Conservation (phyloP, 805 yeast species). For the Lachancea mirantina region DNA sequence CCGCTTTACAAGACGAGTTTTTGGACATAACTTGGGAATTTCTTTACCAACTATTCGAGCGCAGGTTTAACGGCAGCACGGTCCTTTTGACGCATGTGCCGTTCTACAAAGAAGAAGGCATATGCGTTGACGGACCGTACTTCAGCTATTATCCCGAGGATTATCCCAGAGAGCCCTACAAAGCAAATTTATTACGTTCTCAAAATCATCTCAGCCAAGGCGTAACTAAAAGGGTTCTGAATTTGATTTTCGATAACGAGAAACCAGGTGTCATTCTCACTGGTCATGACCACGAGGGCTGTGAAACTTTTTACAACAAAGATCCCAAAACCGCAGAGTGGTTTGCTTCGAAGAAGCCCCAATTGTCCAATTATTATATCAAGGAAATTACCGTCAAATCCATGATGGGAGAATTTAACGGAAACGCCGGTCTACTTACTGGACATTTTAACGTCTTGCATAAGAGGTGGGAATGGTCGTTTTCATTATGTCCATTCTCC, state of each 20-base stretch:
- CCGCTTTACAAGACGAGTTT: constrained; percentile 71
- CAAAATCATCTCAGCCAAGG: constrained; percentile 78
- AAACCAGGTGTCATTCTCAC: constrained; percentile 77
- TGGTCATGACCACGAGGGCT: constrained; percentile 97
- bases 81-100: constrained; percentile 86
- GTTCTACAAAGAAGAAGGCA: constrained; percentile 69
- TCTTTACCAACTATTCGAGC: constrained; percentile 48
- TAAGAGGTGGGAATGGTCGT: constrained; percentile 57
- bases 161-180: constrained; percentile 54
- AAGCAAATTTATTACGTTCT: constrained; percentile 63
- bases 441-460: constrained; percentile 49
- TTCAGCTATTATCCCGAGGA: constrained; percentile 50
- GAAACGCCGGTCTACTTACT: constrained; percentile 78
- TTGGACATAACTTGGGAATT: constrained; percentile 65
- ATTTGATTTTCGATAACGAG: constrained; percentile 58
- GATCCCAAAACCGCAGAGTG: constrained; percentile 40
- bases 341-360: constrained; percentile 44
- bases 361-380: constrained; percentile 33
- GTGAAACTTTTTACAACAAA: constrained; percentile 59
- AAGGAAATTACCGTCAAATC: constrained; percentile 82
- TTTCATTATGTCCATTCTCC: constrained; percentile 68
- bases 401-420: constrained; percentile 95
- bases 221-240: constrained; percentile 58
- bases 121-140: constrained; percentile 83
- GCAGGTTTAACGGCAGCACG: constrained; percentile 68